These are phyloP conservation scores for Globisporangium rhizosaccharum DNA, from an alignment of 352 stramenopile species.

Conservation along the genomic window DNA sequence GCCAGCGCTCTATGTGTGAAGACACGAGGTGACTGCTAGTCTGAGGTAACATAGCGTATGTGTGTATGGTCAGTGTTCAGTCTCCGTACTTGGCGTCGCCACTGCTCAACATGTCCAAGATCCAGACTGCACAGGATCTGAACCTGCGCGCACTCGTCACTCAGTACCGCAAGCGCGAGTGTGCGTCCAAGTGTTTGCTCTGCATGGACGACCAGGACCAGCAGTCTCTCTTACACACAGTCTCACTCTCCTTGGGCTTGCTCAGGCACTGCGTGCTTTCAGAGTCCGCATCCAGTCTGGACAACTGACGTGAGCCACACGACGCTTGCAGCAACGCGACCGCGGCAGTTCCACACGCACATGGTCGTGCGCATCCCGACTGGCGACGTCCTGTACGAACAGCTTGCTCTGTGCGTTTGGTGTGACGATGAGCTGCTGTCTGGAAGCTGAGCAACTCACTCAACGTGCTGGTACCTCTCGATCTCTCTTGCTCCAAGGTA, in stretches of 20 bases:
- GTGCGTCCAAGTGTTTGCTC: constrained; percentile 18
- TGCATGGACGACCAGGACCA: too few species aligned
- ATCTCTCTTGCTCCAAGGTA: constrained; percentile 25
- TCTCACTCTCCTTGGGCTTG: background rate
- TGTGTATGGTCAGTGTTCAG: constrained; percentile 20
- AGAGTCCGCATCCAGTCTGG: constrained; percentile 37
- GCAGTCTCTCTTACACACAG: background rate
- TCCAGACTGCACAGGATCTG: constrained; percentile 29
- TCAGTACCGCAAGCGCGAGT: constrained; percentile 39
- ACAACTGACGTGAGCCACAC: constrained; percentile 20
- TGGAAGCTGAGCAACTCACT: too few species aligned
- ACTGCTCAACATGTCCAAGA: constrained; percentile 37
- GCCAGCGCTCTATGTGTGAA: too few species aligned
- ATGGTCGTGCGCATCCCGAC: constrained; percentile 41
- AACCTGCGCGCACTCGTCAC: constrained; percentile 29
- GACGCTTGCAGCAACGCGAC: background rate
- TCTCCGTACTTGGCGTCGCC: constrained; percentile 26
- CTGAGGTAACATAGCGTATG: background rate
- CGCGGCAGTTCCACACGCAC: constrained; percentile 26
- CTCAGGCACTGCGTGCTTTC: constrained; percentile 34
- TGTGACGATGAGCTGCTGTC: too few species aligned
- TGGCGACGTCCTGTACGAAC: constrained; percentile 26
- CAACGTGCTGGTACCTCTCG: too few species aligned
- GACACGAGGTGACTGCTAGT: background rate
- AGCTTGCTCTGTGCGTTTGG: background rate